These are phyloP conservation scores for Dothideomycetes sp. DNA, from an alignment of 2,329 filamentous ascomycete species.

Conservation along the genomic window DNA sequence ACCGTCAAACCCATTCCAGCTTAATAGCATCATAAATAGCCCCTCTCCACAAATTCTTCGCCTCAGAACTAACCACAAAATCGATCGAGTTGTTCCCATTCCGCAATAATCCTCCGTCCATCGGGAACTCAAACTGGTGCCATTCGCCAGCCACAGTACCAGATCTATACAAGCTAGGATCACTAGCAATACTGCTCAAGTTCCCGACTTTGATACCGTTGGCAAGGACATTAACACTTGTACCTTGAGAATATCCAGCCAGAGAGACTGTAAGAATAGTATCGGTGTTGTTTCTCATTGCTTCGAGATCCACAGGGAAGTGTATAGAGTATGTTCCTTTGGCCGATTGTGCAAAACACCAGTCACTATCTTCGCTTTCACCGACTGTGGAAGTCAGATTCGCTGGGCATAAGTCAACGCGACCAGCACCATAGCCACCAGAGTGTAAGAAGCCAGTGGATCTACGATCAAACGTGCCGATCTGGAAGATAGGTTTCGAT, in stretches of 20 bases:
- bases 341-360: slow-evolving; percentile 13
- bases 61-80: slow-evolving; percentile 26
- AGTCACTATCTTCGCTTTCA: slow-evolving; percentile 1
- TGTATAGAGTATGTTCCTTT: slow-evolving; percentile 9
- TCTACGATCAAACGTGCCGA: slow-evolving; percentile 12
- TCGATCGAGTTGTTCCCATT: slow-evolving; percentile 30
- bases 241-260: slow-evolving; percentile 37
- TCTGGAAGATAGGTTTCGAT: slow-evolving; percentile 5
- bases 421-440: slow-evolving; percentile 7
- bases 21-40: slow-evolving; percentile 37
- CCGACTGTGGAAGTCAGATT: slow-evolving; percentile 11
- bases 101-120: slow-evolving; percentile 25
- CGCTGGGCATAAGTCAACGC: slow-evolving; percentile 9
- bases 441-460: slow-evolving; percentile 5
- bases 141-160: slow-evolving; percentile 41
- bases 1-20: slow-evolving; percentile 27
- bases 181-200: slow-evolving; percentile 35
- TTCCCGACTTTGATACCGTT: slow-evolving; percentile 35
- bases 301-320: neutral
- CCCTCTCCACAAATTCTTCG: slow-evolving; percentile 30
- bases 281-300: slow-evolving; percentile 9
- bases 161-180: slow-evolving; percentile 41
- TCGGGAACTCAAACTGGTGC: slow-evolving; percentile 35
- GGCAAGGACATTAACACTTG: slow-evolving; percentile 32
- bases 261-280: slow-evolving; percentile 36